Percentiles rank a stretch among this genome's conserved stretches.
phyloP scores from a whole-genome alignment of 257 asterid genomes.

The Dorcoceras hygrometricum region DNA sequence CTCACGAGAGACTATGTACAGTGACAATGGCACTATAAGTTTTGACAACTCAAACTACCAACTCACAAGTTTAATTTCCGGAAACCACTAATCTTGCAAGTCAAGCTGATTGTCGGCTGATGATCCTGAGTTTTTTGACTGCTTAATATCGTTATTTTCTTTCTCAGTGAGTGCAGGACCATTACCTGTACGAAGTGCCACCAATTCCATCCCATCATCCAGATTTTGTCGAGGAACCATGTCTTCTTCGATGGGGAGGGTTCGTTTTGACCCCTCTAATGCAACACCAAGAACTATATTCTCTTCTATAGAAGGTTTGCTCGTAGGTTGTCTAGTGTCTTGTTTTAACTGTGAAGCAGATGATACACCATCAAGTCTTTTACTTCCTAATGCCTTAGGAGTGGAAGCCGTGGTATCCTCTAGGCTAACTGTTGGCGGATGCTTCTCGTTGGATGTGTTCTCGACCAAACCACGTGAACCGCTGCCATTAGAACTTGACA shows the following conservation, averaged over 20 bases:
- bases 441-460: conserved; percentile 32
- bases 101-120: conserved; percentile 38
- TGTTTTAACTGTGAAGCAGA: conserved; percentile 45
- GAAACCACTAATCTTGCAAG: conserved; percentile 32
- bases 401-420: conserved; percentile 30
- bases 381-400: conserved; percentile 28
- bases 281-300: conserved; percentile 97
- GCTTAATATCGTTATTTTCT: conserved; percentile 47
- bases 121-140: conserved; percentile 30
- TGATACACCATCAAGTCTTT: conserved; percentile 32
- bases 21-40: not conserved
- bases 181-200: conserved; percentile 45
- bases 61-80: not conserved
- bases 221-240: conserved; percentile 28
- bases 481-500: conserved; percentile 30
- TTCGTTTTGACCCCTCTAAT: conserved; percentile 90
- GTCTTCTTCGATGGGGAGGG: conserved; percentile 87
- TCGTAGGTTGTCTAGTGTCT: conserved; percentile 39
- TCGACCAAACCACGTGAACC: conserved; percentile 25
- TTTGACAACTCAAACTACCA: not conserved
- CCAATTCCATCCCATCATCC: conserved; percentile 57
- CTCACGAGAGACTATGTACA: conserved; percentile 16
- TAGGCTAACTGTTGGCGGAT: conserved; percentile 40
- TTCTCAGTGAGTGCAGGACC: conserved; percentile 41
- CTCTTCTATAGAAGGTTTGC: conserved; percentile 73